A percentile compares a stretch with the other conserved stretches of the same genome.
Conservation (phyloP, 169 alveolate genomes). For the Cryptosporidium baileyi region DNA sequence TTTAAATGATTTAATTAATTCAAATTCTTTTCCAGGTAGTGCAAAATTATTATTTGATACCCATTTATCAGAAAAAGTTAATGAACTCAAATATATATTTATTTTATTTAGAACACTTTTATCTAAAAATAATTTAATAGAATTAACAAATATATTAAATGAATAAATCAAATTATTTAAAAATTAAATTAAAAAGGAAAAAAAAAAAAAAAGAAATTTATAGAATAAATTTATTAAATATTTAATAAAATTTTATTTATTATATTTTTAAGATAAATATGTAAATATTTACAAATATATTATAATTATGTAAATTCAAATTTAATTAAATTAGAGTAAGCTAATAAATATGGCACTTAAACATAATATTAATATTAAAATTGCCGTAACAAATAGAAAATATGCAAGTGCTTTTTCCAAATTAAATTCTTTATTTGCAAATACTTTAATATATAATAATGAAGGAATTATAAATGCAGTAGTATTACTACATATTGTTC, state of each 20-base stretch:
- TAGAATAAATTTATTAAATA: not conserved
- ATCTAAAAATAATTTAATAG: constrained; percentile 2
- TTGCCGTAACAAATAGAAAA: constrained; percentile 1
- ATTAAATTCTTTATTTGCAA: constrained; percentile 26
- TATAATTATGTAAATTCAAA: not conserved
- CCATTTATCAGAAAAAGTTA: constrained; percentile 15
- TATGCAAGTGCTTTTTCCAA: constrained; percentile 32
- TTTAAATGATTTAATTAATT: constrained; percentile 12
- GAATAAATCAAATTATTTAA: not conserved
- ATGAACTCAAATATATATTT: constrained; percentile 48
- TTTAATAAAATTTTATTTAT: not conserved
- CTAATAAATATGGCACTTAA: constrained; percentile 35
- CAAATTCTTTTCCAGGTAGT: constrained; percentile 14
- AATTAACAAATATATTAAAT: not conserved
- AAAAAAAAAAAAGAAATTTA: not conserved
- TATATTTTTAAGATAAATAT: too few relatives aligned
- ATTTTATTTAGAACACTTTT: constrained; percentile 3
- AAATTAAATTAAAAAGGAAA: not conserved
- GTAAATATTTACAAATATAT: too few relatives aligned
- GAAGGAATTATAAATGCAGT: constrained; percentile 69
- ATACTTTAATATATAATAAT: constrained; percentile 52
- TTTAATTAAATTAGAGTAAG: not conserved
- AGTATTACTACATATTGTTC: constrained; percentile 67
- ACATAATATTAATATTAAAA: constrained; percentile 21
- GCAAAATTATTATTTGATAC: constrained; percentile 50